Evolutionary conservation across 2,329 filamentous ascomycete genomes (phyloP).

Genomic region (Colletotrichum viniferum): DNA sequence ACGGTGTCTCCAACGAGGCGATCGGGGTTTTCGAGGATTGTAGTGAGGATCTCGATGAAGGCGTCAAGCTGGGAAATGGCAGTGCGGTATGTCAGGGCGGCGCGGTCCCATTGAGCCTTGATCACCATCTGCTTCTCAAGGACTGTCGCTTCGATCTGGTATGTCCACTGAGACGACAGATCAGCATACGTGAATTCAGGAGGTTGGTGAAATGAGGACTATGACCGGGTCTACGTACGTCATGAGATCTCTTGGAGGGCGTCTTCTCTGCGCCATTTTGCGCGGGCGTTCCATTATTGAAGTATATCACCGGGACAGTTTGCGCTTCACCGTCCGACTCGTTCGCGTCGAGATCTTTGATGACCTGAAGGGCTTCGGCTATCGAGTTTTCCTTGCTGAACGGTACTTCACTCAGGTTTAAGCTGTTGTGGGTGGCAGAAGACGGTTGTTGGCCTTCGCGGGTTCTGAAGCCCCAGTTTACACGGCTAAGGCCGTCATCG

Average conservation of each 20-base stretch:
- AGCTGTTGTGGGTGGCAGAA: background rate
- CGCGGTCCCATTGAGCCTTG: conserved; percentile 23
- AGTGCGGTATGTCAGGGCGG: conserved; percentile 17
- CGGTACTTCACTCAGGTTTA: conserved; percentile 17
- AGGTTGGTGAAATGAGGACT: background rate
- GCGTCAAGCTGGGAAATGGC: conserved; percentile 22
- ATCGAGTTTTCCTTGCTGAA: conserved; percentile 21
- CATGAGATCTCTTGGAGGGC: conserved; percentile 1
- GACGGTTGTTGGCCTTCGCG: conserved; percentile 3
- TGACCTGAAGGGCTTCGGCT: conserved; percentile 8
- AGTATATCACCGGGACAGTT: conserved; percentile 16
- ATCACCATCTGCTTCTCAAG: conserved; percentile 16
- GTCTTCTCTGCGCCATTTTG: conserved; percentile 6
- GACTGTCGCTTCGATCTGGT: conserved; percentile 22
- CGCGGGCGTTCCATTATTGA: conserved; percentile 18
- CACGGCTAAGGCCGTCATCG: conserved; percentile 19
- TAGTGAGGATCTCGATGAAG: conserved; percentile 24
- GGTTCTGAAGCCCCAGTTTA: conserved; percentile 20
- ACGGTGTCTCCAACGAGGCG: conserved; percentile 15
- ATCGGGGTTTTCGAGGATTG: conserved; percentile 19
- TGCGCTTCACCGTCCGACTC: background rate
- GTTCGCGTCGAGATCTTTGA: conserved; percentile 1
- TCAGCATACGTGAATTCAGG: background rate
- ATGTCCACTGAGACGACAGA: conserved; percentile 24
- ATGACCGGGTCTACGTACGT: conserved; percentile 6